phyloP scores from a whole-genome alignment of 345 rosid species.

The Linum lewisii region DNA sequence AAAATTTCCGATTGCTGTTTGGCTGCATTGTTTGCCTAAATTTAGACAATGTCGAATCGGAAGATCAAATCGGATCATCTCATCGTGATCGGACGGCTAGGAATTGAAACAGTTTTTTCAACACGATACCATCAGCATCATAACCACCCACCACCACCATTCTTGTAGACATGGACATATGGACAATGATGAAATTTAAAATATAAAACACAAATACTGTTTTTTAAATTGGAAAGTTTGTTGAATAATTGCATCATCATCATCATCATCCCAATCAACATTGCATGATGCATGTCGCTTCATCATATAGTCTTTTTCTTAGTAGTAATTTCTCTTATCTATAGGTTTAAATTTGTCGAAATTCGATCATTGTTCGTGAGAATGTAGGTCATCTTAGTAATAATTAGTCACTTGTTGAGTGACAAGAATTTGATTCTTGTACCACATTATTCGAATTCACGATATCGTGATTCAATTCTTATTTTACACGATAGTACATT shows the following conservation, averaged over 20 bases:
- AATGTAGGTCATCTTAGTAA: too few species aligned
- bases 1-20: not conserved
- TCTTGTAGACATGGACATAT: conserved; percentile 2
- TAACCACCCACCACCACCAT: conserved; percentile 22
- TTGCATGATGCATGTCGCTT: not conserved
- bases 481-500: too few species aligned
- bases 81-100: not conserved
- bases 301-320: too few species aligned
- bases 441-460: too few species aligned
- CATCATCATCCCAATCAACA: not conserved
- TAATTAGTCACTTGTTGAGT: too few species aligned
- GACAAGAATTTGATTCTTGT: too few species aligned
- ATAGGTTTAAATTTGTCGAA: too few species aligned
- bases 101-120: not conserved
- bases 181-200: not conserved
- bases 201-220: too few species aligned
- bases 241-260: not conserved
- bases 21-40: conserved; percentile 1
- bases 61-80: not conserved
- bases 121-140: conserved; percentile 25
- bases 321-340: too few species aligned
- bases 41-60: not conserved
- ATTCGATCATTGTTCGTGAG: too few species aligned
- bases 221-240: too few species aligned
- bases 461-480: too few species aligned